These are phyloP conservation scores for Annona squamosa DNA, from an alignment of 164 flowering plant genomes.

Conservation along the genomic window DNA sequence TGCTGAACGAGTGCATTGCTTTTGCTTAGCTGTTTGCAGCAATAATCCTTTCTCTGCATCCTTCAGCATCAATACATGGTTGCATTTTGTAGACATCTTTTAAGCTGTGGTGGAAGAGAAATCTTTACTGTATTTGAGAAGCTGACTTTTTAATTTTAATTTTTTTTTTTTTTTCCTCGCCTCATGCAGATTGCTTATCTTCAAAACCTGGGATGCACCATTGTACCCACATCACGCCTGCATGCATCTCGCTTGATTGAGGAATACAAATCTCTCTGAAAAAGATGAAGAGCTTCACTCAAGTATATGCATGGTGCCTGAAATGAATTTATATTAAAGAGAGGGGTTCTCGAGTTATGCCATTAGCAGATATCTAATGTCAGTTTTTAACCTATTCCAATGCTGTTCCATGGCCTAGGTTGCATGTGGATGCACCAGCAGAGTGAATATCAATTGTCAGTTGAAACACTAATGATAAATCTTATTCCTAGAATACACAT, in stretches of 20 bases:
- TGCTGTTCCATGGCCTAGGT: neutral
- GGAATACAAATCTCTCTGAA: slow-evolving; percentile 78
- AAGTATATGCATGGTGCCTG: neutral
- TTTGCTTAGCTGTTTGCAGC: neutral
- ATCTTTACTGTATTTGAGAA: neutral
- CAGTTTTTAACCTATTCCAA: neutral
- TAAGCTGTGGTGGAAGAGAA: neutral
- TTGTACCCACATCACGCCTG: slow-evolving; percentile 77
- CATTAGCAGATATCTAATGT: neutral
- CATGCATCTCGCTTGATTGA: slow-evolving; percentile 91
- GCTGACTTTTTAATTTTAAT: neutral
- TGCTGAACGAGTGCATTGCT: neutral
- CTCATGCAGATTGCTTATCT: slow-evolving; percentile 55
- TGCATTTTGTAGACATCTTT: neutral
- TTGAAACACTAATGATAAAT: no score
- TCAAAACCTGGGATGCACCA: slow-evolving; percentile 77
- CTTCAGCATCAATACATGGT: neutral
- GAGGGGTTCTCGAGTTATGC: neutral
- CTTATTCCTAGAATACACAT: no score
- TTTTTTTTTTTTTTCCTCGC: neutral
- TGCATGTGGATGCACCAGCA: neutral
- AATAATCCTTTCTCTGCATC: neutral
- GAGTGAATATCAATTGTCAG: neutral
- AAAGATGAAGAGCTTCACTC: neutral
- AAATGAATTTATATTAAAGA: neutral